Percentiles rank a stretch among this genome's conserved stretches.
phyloP scores from a whole-genome alignment of 2,329 filamentous ascomycete genomes.

The Aspergillus sp. region DNA sequence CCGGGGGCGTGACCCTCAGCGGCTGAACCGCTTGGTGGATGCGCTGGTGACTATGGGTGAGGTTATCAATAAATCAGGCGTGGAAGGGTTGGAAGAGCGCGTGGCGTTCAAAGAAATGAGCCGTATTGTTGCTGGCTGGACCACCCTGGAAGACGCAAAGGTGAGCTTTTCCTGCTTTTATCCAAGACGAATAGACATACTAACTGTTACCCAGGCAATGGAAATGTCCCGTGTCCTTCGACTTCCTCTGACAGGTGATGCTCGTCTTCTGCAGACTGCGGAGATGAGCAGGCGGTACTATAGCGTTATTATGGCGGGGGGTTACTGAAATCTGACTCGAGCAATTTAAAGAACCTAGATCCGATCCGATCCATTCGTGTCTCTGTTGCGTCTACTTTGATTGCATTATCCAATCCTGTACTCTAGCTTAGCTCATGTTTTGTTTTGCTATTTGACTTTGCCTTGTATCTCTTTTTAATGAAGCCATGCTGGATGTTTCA shows the following conservation, averaged over 20 bases:
- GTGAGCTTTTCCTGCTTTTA: conserved; percentile 41
- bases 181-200: background rate
- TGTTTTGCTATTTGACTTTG: background rate
- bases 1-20: conserved; percentile 41
- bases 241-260: conserved; percentile 66
- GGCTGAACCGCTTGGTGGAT: conserved; percentile 48
- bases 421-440: conserved; percentile 10
- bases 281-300: conserved; percentile 71
- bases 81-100: conserved; percentile 55
- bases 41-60: conserved; percentile 46
- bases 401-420: conserved; percentile 10
- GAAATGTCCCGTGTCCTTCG: conserved; percentile 41
- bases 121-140: conserved; percentile 66
- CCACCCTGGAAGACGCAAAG: conserved; percentile 60
- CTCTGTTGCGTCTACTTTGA: background rate
- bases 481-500: conserved; percentile 10
- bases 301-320: conserved; percentile 59
- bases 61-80: conserved; percentile 52
- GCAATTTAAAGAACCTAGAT: conserved; percentile 6
- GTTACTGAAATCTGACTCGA: conserved; percentile 27
- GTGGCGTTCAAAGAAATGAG: conserved; percentile 84
- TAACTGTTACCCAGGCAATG: conserved; percentile 24
- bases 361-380: background rate
- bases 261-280: conserved; percentile 67
- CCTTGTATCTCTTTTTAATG: background rate